phyloP scores from a whole-genome alignment of 805 yeast genomes.

The Candida tammaniensis region DNA sequence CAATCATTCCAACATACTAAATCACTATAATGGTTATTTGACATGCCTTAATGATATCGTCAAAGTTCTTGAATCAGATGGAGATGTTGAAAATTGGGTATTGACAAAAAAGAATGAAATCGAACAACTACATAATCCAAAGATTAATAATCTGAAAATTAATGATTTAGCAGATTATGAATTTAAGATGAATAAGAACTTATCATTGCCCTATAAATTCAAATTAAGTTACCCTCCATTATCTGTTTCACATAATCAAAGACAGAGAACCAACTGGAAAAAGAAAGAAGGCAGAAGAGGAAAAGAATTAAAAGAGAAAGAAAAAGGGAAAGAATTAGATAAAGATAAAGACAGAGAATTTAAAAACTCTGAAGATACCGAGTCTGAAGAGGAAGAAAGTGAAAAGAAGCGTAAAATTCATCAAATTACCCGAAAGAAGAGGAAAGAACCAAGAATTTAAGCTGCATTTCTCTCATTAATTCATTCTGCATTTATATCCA shows the following conservation, averaged over 20 bases:
- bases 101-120: slow-evolving; percentile 45
- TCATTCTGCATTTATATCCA: background rate
- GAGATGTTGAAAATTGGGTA: slow-evolving; percentile 54
- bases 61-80: slow-evolving; percentile 34
- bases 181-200: slow-evolving; percentile 28
- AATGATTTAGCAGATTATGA: slow-evolving; percentile 21
- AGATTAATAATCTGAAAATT: background rate
- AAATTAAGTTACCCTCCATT: slow-evolving; percentile 36
- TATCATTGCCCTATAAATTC: slow-evolving; percentile 27
- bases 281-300: slow-evolving; percentile 14
- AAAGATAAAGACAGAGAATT: slow-evolving; percentile 10
- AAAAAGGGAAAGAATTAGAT: slow-evolving; percentile 5
- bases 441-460: no score
- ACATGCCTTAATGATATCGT: slow-evolving; percentile 59
- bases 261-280: slow-evolving; percentile 16
- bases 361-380: slow-evolving; percentile 1
- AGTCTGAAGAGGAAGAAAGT: slow-evolving; percentile 11
- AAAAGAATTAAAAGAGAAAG: slow-evolving; percentile 8
- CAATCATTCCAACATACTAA: slow-evolving; percentile 46
- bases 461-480: no score
- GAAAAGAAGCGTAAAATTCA: background rate
- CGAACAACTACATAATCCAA: slow-evolving; percentile 12
- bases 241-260: slow-evolving; percentile 31
- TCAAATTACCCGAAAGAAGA: slow-evolving; percentile 8
- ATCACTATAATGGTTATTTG: slow-evolving; percentile 56